A percentile compares a stretch with the other conserved stretches of the same genome.
phyloP scores from a whole-genome alignment of 345 rosid species.

The Syzygium aqueum region DNA sequence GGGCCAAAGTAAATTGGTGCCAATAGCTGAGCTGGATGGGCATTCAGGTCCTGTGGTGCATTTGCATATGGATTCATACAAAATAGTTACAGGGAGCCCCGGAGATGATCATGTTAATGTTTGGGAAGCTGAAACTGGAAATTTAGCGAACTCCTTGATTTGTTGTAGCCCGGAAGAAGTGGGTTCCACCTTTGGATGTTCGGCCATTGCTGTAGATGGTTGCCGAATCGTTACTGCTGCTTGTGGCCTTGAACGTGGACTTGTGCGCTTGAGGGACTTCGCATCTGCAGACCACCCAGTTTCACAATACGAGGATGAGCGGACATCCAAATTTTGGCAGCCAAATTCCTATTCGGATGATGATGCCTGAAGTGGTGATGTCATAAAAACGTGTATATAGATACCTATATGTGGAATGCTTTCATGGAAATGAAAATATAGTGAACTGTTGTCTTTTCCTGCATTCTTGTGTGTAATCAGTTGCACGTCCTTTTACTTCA shows the following conservation, averaged over 20 bases:
- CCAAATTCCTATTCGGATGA: slow-evolving; percentile 10
- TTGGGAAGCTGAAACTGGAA: slow-evolving; percentile 52
- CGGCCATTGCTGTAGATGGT: slow-evolving; percentile 45
- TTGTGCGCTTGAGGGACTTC: slow-evolving; percentile 28
- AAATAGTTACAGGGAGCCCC: slow-evolving; percentile 46
- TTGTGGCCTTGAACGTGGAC: slow-evolving; percentile 7
- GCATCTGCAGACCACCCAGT: slow-evolving; percentile 22
- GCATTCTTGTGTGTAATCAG: background rate
- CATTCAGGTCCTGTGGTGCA: slow-evolving; percentile 34
- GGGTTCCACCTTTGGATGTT: slow-evolving; percentile 13
- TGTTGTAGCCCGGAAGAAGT: slow-evolving; percentile 12
- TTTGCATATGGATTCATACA: slow-evolving; percentile 46
- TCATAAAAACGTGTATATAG: background rate
- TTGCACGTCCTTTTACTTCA: background rate
- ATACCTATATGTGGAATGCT: background rate
- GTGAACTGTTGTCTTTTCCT: background rate
- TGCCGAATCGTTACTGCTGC: slow-evolving; percentile 25
- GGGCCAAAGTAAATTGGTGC: slow-evolving; percentile 16
- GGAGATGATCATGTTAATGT: slow-evolving; percentile 22
- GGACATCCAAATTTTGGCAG: slow-evolving; percentile 44
- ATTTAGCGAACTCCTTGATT: slow-evolving; percentile 27
- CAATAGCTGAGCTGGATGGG: slow-evolving; percentile 44
- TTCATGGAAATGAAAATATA: background rate
- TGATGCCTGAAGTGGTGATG: slow-evolving; percentile 2
- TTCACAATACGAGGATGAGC: slow-evolving; percentile 5